A percentile compares a stretch with the other conserved stretches of the same genome.
Conservation (phyloP, 2,329 filamentous ascomycete genomes). For the Orbilia ellipsospora region DNA sequence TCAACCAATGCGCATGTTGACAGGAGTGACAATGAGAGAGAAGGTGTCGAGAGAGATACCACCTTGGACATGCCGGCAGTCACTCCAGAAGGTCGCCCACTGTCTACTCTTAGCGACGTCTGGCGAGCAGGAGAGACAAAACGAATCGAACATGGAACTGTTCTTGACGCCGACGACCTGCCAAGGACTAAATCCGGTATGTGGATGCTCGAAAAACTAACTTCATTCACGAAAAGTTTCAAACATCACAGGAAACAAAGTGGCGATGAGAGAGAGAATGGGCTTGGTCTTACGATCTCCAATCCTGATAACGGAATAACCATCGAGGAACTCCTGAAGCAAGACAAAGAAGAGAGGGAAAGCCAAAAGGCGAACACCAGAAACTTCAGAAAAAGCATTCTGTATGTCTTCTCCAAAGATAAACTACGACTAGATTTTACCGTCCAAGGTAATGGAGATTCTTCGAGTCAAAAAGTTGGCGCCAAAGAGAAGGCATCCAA, state of each 20-base stretch:
- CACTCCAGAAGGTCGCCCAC: not conserved
- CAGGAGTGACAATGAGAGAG: not conserved
- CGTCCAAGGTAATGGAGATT: not conserved
- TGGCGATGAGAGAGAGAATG: not conserved
- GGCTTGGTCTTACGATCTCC: slow-evolving; percentile 6
- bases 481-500: not conserved
- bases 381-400: too few species aligned
- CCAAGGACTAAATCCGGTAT: not conserved
- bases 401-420: too few species aligned
- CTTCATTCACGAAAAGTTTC: not conserved
- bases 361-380: too few species aligned
- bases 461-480: not conserved
- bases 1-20: too few species aligned
- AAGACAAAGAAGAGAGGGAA: not conserved
- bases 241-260: not conserved
- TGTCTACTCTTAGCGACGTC: not conserved
- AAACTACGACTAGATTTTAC: too few species aligned
- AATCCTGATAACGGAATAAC: slow-evolving; percentile 11
- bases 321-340: slow-evolving; percentile 17
- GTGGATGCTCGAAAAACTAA: not conserved
- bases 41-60: not conserved
- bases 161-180: not conserved
- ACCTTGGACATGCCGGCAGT: too few species aligned
- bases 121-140: slow-evolving; percentile 3
- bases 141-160: not conserved